These are phyloP conservation scores for Lepiota venenata DNA, from an alignment of 768 basidiomycete species.

Conservation along the genomic window DNA sequence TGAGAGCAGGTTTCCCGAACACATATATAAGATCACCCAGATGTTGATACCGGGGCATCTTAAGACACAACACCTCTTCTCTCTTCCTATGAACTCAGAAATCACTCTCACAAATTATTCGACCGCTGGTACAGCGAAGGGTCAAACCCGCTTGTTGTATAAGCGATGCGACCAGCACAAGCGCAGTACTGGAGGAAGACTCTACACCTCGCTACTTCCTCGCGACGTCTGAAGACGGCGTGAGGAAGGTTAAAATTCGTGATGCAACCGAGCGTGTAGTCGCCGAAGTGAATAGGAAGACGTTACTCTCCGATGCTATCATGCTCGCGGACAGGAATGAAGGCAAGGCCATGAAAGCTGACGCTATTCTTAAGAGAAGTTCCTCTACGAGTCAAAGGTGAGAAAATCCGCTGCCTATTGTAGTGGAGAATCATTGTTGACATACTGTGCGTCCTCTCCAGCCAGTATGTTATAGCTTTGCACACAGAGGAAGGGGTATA, in stretches of 20 bases:
- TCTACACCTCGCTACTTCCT: slow-evolving; percentile 2
- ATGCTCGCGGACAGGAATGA: neutral
- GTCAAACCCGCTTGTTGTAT: slow-evolving; percentile 7
- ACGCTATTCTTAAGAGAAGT: neutral
- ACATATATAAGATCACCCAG: no score
- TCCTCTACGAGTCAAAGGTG: slow-evolving; percentile 2
- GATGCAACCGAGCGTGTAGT: neutral
- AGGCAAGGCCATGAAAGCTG: neutral
- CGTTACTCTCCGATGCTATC: neutral
- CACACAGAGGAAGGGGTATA: slow-evolving; percentile 1
- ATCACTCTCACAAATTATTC: slow-evolving; percentile 9
- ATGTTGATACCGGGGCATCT: no score
- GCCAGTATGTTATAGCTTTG: neutral
- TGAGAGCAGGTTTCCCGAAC: no score
- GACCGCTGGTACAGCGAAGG: neutral
- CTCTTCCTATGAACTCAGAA: slow-evolving; percentile 7
- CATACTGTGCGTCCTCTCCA: neutral
- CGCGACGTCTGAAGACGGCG: neutral
- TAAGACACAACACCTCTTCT: no score
- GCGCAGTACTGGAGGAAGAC: neutral
- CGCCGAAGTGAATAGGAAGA: neutral
- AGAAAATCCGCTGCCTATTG: neutral
- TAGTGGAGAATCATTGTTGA: neutral
- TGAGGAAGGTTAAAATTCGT: slow-evolving; percentile 7
- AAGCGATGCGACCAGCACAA: neutral